These are phyloP conservation scores for Epicoccum nigrum DNA, from an alignment of 2,329 filamentous ascomycete genomes.

Conservation along the genomic window DNA sequence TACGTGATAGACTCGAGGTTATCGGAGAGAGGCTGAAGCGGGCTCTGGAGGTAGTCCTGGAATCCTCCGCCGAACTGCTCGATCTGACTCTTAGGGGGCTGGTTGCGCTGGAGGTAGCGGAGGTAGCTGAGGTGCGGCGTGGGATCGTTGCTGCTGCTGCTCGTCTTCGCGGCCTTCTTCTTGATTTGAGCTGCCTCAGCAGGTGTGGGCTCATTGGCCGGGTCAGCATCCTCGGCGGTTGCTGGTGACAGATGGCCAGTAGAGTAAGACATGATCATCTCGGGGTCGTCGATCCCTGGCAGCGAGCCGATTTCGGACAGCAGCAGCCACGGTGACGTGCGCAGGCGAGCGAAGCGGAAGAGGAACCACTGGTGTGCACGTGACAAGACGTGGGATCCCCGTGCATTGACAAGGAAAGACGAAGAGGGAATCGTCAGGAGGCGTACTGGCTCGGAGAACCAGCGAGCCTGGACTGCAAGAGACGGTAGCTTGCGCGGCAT, in stretches of 20 bases:
- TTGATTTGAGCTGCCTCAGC: conserved; percentile 64
- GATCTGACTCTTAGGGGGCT: conserved; percentile 68
- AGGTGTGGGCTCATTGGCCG: conserved; percentile 63
- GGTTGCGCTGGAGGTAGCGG: conserved; percentile 80
- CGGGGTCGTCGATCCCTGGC: conserved; percentile 53
- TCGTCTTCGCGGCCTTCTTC: conserved; percentile 50
- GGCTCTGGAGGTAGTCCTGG: conserved; percentile 95
- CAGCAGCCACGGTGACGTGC: conserved; percentile 65
- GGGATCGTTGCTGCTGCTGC: conserved; percentile 57
- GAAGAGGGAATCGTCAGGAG: conserved; percentile 60
- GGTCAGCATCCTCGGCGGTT: conserved; percentile 49
- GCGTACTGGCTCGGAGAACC: conserved; percentile 68
- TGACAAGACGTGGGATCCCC: conserved; percentile 64
- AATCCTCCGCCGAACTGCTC: conserved; percentile 74
- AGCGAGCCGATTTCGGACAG: conserved; percentile 64
- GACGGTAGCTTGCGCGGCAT: conserved; percentile 65
- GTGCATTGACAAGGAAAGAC: conserved; percentile 63
- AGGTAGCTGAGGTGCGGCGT: conserved; percentile 79
- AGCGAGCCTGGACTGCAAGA: conserved; percentile 62
- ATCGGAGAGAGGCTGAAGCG: conserved; percentile 91
- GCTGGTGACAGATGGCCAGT: conserved; percentile 50
- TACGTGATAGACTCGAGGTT: conserved; percentile 98
- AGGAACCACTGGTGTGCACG: conserved; percentile 65
- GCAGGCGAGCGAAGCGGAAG: conserved; percentile 62
- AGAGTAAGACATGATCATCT: conserved; percentile 45